Evolutionary conservation across 176 grass and related monocot genomes (phyloP).

Genomic region (Cenchrus americanus): DNA sequence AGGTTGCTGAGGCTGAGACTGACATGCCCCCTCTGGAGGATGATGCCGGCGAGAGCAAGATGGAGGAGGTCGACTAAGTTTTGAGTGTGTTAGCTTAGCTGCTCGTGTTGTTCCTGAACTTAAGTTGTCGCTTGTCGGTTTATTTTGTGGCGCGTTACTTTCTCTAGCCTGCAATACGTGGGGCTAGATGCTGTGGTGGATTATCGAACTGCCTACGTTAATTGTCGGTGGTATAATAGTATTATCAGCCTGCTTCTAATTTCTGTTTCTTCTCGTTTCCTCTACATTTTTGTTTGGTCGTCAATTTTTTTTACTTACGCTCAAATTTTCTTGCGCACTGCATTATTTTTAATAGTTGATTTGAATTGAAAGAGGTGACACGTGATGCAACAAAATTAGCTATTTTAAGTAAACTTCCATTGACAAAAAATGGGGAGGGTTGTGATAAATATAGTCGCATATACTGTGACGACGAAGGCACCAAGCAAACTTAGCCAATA

Average conservation of each 20-base stretch:
- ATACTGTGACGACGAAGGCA: no score
- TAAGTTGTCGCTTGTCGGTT: not conserved
- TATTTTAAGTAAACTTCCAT: no score
- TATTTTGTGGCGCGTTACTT: constrained; percentile 14
- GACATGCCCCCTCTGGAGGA: constrained; percentile 95
- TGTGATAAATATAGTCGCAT: no score
- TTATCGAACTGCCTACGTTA: constrained; percentile 27
- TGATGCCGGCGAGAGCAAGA: constrained; percentile 95
- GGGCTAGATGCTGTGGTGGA: not conserved
- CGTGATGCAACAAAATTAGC: no score
- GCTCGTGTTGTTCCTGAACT: constrained; percentile 3
- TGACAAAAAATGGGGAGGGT: no score
- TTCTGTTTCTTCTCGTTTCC: no score
- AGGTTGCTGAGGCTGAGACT: constrained; percentile 60
- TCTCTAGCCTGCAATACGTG: constrained; percentile 3
- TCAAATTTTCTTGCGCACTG: no score
- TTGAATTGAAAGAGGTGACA: no score
- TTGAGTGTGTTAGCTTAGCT: constrained; percentile 6
- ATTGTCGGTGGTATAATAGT: constrained; percentile 26
- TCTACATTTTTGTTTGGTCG: no score
- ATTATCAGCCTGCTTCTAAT: not conserved
- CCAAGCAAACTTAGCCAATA: no score
- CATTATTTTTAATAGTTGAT: no score
- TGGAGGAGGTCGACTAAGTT: constrained; percentile 96
- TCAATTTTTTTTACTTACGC: no score